Evolutionary conservation across 108 stramenopile species (phyloP).

Genomic region (Skeletonema tropicum): DNA sequence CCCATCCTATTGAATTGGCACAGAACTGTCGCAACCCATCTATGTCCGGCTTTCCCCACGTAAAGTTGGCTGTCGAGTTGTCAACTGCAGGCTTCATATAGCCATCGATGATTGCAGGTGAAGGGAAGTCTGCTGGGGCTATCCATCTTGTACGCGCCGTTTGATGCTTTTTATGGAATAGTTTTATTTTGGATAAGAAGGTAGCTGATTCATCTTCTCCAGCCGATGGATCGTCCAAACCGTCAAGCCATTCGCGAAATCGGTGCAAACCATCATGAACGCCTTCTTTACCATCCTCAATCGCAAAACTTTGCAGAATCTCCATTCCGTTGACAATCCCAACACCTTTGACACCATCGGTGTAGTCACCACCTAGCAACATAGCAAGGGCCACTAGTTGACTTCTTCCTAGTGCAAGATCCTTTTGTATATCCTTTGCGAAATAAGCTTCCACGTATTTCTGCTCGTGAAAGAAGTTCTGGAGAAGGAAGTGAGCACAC

Average conservation of each 20-base stretch:
- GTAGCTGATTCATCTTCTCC: conserved; percentile 14
- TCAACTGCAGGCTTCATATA: conserved; percentile 90
- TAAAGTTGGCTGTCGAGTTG: conserved; percentile 64
- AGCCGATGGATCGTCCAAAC: conserved; percentile 62
- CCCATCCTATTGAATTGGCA: conserved; percentile 82
- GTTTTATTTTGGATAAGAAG: conserved; percentile 12
- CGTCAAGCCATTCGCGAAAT: conserved; percentile 90
- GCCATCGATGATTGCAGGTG: conserved; percentile 69
- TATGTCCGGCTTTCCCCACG: conserved; percentile 87
- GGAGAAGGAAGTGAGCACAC: conserved; percentile 11
- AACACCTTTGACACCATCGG: conserved; percentile 95
- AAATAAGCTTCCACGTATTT: conserved; percentile 95
- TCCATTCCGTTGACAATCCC: conserved; percentile 99
- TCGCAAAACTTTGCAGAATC: conserved; percentile 83
- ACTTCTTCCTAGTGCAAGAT: conserved; percentile 84
- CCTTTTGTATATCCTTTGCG: conserved; percentile 80
- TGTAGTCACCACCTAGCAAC: conserved; percentile 98
- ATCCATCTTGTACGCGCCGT: conserved; percentile 82
- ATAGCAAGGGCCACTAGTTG: conserved; percentile 92
- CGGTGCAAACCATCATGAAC: conserved; percentile 62
- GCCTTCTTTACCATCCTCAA: conserved; percentile 54
- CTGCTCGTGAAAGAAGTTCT: conserved; percentile 96
- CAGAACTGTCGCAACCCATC: conserved; percentile 74
- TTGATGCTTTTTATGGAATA: conserved; percentile 83
- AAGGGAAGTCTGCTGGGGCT: conserved; percentile 86